These are phyloP conservation scores for Karstenula rhodostoma DNA, from an alignment of 2,329 filamentous ascomycete genomes.

Conservation along the genomic window DNA sequence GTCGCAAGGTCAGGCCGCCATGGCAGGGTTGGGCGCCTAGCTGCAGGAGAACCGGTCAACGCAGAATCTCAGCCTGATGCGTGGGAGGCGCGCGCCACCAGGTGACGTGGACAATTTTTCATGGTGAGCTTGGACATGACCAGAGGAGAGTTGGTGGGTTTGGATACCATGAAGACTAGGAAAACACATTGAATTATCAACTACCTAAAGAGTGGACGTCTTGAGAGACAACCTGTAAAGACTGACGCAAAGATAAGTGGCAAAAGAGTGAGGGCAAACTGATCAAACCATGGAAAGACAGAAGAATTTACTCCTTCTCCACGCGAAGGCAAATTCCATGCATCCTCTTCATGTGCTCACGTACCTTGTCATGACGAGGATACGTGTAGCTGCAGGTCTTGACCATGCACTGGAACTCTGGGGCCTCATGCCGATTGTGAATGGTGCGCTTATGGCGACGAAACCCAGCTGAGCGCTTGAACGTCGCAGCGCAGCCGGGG, in stretches of 20 bases:
- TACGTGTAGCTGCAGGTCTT: slow-evolving; percentile 13
- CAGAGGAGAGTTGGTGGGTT: not conserved
- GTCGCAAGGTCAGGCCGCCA: not conserved
- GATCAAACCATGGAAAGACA: not conserved
- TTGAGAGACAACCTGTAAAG: not conserved
- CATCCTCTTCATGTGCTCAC: slow-evolving; percentile 15
- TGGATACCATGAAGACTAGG: not conserved
- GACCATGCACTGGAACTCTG: slow-evolving; percentile 6
- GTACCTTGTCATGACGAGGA: slow-evolving; percentile 16
- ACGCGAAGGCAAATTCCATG: slow-evolving; percentile 13
- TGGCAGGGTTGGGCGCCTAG: not conserved
- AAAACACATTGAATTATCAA: not conserved
- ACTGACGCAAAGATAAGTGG: not conserved
- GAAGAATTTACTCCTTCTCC: not conserved
- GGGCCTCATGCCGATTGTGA: not conserved
- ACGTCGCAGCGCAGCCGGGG: slow-evolving; percentile 8
- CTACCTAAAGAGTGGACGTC: slow-evolving; percentile 9
- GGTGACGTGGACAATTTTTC: not conserved
- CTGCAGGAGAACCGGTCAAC: not conserved
- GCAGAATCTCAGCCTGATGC: slow-evolving; percentile 4
- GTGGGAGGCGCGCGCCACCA: not conserved
- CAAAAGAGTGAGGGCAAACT: not conserved
- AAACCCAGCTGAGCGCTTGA: slow-evolving; percentile 14
- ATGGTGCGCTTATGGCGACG: slow-evolving; percentile 13
- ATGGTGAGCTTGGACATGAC: not conserved